Evolutionary conservation across 31 red algal genomes (phyloP).

Genomic region (Bonnemaisonia californica): DNA sequence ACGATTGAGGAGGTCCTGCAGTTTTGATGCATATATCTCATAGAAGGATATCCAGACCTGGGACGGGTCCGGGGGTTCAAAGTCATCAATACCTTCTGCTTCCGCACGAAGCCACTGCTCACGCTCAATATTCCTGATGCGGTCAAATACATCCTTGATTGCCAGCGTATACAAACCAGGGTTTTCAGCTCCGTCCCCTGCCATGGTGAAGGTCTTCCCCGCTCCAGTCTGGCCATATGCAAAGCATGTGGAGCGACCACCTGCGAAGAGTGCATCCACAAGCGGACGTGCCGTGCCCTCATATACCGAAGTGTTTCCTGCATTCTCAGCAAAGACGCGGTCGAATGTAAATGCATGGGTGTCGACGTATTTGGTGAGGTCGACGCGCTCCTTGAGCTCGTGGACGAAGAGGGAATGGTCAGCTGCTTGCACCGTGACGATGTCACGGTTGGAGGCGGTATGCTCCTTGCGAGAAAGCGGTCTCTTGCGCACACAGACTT

Average conservation of each 20-base stretch:
- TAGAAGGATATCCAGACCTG: conserved; percentile 85
- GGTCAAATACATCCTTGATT: conserved; percentile 75
- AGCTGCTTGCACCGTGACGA: conserved; percentile 47
- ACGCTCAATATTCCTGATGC: conserved; percentile 47
- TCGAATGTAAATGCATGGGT: conserved; percentile 84
- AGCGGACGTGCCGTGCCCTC: conserved; percentile 71
- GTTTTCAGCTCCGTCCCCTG: conserved; percentile 68
- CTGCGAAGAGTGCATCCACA: conserved; percentile 75
- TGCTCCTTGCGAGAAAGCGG: conserved; percentile 56
- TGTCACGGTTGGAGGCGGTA: conserved; percentile 48
- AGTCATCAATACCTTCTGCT: conserved; percentile 57
- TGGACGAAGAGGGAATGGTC: conserved; percentile 59
- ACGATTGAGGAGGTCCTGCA: conserved; percentile 80
- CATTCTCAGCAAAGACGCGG: conserved; percentile 67
- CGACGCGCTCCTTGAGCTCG: conserved; percentile 60
- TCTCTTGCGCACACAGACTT: conserved; percentile 75
- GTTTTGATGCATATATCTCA: conserved; percentile 77
- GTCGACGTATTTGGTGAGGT: conserved; percentile 78
- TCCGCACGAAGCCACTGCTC: conserved; percentile 46
- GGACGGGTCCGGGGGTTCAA: conserved; percentile 54
- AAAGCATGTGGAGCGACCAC: conserved; percentile 85
- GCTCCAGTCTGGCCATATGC: conserved; percentile 97
- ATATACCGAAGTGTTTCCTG: conserved; percentile 68
- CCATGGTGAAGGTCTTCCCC: conserved; percentile 96
- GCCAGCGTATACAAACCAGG: conserved; percentile 82